Conservation (phyloP, 176 grass and related monocot genomes). For the Carex pumila region DNA sequence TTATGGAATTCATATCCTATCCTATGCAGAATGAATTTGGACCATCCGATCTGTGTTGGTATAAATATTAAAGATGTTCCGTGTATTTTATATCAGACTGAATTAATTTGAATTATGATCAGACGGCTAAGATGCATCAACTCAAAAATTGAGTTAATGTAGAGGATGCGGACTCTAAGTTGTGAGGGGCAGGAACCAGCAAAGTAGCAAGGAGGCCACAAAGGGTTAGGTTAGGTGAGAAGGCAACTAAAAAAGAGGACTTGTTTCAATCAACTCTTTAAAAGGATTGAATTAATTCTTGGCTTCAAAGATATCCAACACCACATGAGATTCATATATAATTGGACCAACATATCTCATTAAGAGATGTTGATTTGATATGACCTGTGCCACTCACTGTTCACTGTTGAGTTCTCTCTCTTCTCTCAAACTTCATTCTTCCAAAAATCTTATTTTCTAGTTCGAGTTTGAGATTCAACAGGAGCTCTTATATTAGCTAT, state of each 20-base stretch:
- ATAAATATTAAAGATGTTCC: no score
- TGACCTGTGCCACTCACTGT: background rate
- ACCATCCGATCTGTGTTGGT: no score
- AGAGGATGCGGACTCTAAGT: no score
- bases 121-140: no score
- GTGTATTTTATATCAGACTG: no score
- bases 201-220: background rate
- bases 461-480: background rate
- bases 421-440: background rate
- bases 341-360: background rate
- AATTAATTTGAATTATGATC: no score
- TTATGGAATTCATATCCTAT: no score
- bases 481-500: no score
- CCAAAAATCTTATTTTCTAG: background rate
- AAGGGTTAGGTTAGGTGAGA: background rate
- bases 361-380: background rate
- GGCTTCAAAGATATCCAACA: conserved; percentile 22
- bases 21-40: no score
- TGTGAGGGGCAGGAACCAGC: background rate
- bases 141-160: no score
- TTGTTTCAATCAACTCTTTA: conserved; percentile 1
- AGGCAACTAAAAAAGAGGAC: background rate
- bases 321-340: background rate
- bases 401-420: background rate
- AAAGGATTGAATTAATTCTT: conserved; percentile 1